Conservation (phyloP, 129 eudicot genomes). For the Arctium lappa region DNA sequence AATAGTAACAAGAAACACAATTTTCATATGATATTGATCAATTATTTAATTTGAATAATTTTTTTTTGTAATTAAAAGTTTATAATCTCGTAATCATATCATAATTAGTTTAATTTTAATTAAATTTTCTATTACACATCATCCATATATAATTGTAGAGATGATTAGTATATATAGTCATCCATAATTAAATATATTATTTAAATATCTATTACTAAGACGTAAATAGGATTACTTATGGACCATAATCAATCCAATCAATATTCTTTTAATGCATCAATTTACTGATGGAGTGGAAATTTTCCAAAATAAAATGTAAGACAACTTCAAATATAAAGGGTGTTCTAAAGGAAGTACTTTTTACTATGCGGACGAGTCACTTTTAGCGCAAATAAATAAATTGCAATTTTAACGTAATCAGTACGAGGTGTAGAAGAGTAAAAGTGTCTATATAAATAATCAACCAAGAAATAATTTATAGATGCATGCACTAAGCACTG, state of each 20-base stretch:
- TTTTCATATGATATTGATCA: background rate
- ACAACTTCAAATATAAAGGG: background rate
- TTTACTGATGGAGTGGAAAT: background rate
- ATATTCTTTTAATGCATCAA: background rate
- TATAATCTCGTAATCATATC: background rate
- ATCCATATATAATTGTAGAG: background rate
- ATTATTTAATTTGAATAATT: background rate
- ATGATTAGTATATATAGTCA: too few species aligned
- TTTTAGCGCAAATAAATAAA: background rate
- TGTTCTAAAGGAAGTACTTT: background rate
- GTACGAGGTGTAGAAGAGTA: background rate
- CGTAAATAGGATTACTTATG: background rate
- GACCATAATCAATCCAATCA: background rate
- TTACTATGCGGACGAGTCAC: background rate
- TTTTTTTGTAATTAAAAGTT: background rate
- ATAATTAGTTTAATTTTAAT: background rate
- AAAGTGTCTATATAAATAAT: conserved; percentile 14
- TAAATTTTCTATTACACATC: background rate
- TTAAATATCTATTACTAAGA: background rate
- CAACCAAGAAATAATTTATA: conserved; percentile 22
- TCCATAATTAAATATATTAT: background rate
- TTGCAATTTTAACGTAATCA: conserved; percentile 10
- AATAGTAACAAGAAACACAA: background rate
- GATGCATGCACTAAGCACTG: conserved; percentile 8
- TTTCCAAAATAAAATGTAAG: background rate